Conservation (phyloP, 306 rosid species). For the Vachellia pachyceras region DNA sequence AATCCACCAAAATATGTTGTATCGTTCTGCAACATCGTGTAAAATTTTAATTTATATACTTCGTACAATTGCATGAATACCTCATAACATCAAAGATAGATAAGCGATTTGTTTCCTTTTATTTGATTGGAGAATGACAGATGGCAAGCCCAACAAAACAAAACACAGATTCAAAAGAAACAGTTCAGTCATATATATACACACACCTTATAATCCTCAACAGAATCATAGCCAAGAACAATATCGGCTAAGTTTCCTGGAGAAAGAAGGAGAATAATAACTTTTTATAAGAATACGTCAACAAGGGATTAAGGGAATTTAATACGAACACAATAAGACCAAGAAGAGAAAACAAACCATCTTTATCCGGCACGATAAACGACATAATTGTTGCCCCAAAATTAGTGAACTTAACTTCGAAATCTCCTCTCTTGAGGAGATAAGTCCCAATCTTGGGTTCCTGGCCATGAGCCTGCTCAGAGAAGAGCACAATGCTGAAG, state of each 20-base stretch:
- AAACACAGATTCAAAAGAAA: not conserved
- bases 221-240: slow-evolving; percentile 48
- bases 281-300: not conserved
- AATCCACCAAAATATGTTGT: slow-evolving; percentile 43
- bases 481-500: slow-evolving; percentile 8
- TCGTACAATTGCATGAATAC: not conserved
- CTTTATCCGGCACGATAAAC: slow-evolving; percentile 41
- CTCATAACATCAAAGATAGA: not conserved
- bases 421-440: slow-evolving; percentile 33
- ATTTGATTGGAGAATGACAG: too few species aligned
- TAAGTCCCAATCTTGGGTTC: slow-evolving; percentile 38
- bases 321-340: not conserved
- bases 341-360: slow-evolving; percentile 35
- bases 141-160: not conserved
- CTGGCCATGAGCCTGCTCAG: slow-evolving; percentile 7
- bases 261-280: not conserved
- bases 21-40: slow-evolving; percentile 41
- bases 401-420: slow-evolving; percentile 38
- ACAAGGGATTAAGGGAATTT: not conserved
- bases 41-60: not conserved
- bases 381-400: slow-evolving; percentile 51
- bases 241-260: slow-evolving; percentile 45
- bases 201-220: slow-evolving; percentile 41
- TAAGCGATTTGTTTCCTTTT: not conserved
- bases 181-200: slow-evolving; percentile 17